These are phyloP conservation scores for Aspergillus pseudoterreus DNA, from an alignment of 2,329 filamentous ascomycete genomes.

Conservation along the genomic window DNA sequence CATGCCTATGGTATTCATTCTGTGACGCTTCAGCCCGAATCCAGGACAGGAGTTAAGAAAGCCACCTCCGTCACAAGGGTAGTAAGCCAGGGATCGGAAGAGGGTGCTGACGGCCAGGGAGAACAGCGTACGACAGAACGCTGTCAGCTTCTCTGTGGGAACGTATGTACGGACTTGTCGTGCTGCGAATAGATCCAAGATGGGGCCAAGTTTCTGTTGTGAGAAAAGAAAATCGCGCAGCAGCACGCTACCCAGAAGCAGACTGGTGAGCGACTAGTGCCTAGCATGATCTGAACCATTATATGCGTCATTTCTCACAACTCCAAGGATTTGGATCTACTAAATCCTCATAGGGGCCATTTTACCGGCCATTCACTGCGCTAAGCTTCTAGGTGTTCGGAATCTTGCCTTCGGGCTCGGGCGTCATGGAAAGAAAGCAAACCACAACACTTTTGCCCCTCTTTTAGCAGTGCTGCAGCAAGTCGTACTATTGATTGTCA, in stretches of 20 bases:
- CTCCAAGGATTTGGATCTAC: too few species aligned
- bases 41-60: slow-evolving; percentile 11
- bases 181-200: background rate
- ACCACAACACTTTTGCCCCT: background rate
- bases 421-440: background rate
- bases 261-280: too few species aligned
- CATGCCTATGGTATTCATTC: slow-evolving; percentile 70
- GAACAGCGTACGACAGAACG: background rate
- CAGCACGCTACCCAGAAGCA: too few species aligned
- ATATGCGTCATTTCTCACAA: too few species aligned
- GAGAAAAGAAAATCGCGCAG: too few species aligned
- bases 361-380: background rate
- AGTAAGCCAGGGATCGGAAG: background rate
- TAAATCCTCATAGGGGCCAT: too few species aligned
- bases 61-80: background rate
- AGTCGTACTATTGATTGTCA: background rate
- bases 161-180: background rate
- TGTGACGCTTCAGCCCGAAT: slow-evolving; percentile 65
- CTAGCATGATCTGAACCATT: too few species aligned
- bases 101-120: background rate
- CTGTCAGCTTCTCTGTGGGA: slow-evolving; percentile 1
- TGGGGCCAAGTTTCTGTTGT: too few species aligned
- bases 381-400: background rate
- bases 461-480: background rate
- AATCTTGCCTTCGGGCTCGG: background rate